Base-by-base conservation (phyloP, 495 filamentous ascomycete genomes). In the Lepraria neglecta region DNA sequence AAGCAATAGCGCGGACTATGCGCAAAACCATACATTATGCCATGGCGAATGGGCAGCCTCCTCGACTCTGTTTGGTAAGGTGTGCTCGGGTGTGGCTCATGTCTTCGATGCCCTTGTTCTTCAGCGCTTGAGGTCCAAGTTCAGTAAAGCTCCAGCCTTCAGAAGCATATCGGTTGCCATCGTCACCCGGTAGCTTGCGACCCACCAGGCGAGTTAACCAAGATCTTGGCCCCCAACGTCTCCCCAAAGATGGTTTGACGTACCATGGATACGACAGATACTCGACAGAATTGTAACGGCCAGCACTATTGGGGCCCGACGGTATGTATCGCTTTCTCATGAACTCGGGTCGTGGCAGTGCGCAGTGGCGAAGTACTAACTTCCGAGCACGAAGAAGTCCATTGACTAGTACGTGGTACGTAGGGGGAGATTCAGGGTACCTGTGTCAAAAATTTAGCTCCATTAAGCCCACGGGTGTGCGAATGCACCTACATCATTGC, bases 161-260 rank as follows among this genome's bases (percentile, higher is more conserved):
- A 0, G 85, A 82, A 70, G 76, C 74, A 64, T 79, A 85, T 65
- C 75, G 76, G 14, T 78, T 68, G 1, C 79, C 80, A 50, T 78
- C 70, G 31, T 83, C 80, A 17, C 84, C 85, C 0, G 85, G 86
- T 11, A 85, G 61, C 54, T 81, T 80, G 5, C 73, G 75, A 3
- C 85, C 83, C 44, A 79, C 64, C 0, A 75, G 44, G 74, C 84
- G 76, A n/a, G 78, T 74, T 14, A 81, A 48, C 78, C 74, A 82
- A 5, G 81, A 82, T 6, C 50, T 56, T 4, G 79, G 82, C 0
- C 83, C 79, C 82, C 82, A 87, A 33, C 82, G 78, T 56, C 78
- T 79, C 79, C 75, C 80, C 21, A 87, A 70, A 0, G 82, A 82
- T 1, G 84, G 77, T 47, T 81, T 79, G 52, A 82, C 74, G 65